Conservation (phyloP, 179 eudicot species). For the Drosera spatulata region DNA sequence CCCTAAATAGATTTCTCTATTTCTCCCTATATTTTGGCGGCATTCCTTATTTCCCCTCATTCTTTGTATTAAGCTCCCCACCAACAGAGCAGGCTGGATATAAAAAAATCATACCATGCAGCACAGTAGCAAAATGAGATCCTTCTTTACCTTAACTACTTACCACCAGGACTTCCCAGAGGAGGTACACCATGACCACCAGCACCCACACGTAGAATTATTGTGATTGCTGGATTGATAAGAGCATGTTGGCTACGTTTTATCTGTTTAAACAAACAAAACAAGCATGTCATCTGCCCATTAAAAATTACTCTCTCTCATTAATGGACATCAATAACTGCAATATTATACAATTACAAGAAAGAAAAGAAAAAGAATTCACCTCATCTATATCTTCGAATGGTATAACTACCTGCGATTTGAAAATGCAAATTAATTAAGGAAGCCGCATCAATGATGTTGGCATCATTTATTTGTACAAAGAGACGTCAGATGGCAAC, state of each 20-base stretch:
- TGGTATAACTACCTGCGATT: conserved; percentile 71
- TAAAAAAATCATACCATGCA: too few relatives aligned
- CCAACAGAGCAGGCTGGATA: too few relatives aligned
- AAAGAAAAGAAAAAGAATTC: conserved; percentile 1
- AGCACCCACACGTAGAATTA: conserved; percentile 87
- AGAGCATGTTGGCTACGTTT: conserved; percentile 90
- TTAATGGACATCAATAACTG: background rate
- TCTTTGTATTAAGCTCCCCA: too few relatives aligned
- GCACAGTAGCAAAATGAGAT: too few relatives aligned
- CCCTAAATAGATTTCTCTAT: too few relatives aligned
- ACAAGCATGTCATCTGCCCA: background rate
- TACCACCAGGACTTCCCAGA: conserved; percentile 87
- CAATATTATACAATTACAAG: conserved; percentile 1
- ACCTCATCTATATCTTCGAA: conserved; percentile 90
- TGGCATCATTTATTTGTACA: background rate
- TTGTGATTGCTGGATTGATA: conserved; percentile 86
- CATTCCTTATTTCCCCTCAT: too few relatives aligned
- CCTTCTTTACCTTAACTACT: conserved; percentile 13
- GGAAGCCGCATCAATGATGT: background rate
- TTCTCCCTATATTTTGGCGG: too few relatives aligned
- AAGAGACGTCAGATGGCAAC: background rate
- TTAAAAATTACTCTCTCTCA: background rate
- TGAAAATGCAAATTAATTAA: conserved; percentile 12
- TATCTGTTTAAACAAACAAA: conserved; percentile 37
- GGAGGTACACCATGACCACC: conserved; percentile 99